Conservation (phyloP, 768 basidiomycete species). For the Harrya chromipes region DNA sequence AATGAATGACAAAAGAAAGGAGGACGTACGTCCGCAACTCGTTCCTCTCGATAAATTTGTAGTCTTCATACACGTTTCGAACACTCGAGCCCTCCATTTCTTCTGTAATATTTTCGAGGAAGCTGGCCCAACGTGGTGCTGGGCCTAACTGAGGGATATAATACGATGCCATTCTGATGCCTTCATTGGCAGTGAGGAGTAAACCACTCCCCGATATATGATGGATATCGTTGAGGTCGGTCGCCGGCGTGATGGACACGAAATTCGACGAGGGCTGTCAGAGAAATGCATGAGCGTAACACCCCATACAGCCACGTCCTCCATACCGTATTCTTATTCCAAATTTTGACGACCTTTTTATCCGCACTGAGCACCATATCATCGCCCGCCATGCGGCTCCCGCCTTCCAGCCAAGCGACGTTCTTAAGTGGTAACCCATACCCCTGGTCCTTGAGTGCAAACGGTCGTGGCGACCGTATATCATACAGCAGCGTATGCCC, state of each 20-base stretch:
- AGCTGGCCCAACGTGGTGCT: slow-evolving; percentile 94
- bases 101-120: slow-evolving; percentile 98
- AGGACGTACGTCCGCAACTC: slow-evolving; percentile 78
- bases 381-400: slow-evolving; percentile 78
- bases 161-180: slow-evolving; percentile 92
- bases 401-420: slow-evolving; percentile 88
- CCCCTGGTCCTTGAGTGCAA: slow-evolving; percentile 93
- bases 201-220: slow-evolving; percentile 88
- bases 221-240: slow-evolving; percentile 87
- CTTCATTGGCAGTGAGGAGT: slow-evolving; percentile 90
- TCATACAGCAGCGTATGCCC: slow-evolving; percentile 96
- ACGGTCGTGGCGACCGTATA: slow-evolving; percentile 78
- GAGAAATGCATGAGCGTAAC: background rate
- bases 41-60: slow-evolving; percentile 89
- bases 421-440: slow-evolving; percentile 88
- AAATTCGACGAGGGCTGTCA: slow-evolving; percentile 80
- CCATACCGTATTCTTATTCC: slow-evolving; percentile 83
- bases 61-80: slow-evolving; percentile 88
- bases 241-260: slow-evolving; percentile 86
- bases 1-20: slow-evolving; percentile 1
- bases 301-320: background rate
- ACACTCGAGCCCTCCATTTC: slow-evolving; percentile 91
- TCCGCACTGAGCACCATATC: slow-evolving; percentile 91
- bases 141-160: slow-evolving; percentile 96
- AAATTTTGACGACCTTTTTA: slow-evolving; percentile 96